These are phyloP conservation scores for Flueggea neowawraea DNA, from an alignment of 441 rosid genomes.

Conservation along the genomic window DNA sequence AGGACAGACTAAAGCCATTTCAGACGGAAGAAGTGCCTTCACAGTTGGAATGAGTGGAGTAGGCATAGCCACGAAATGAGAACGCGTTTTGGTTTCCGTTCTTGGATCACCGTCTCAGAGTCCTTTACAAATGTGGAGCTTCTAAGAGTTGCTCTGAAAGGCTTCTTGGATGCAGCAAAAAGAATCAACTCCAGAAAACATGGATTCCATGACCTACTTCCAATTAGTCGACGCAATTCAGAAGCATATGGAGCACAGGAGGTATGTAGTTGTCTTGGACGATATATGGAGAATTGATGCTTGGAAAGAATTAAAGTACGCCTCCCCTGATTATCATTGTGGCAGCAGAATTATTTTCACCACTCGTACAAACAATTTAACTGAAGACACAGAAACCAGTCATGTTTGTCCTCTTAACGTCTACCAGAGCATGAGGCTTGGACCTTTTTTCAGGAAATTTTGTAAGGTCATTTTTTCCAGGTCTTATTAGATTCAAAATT, in stretches of 20 bases:
- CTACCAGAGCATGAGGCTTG: conserved; percentile 13
- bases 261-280: conserved; percentile 14
- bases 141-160: conserved; percentile 1
- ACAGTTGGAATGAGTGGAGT: conserved; percentile 11
- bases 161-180: conserved; percentile 3
- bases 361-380: background rate
- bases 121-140: background rate
- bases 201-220: conserved; percentile 6
- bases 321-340: conserved; percentile 1
- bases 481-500: too few relatives aligned
- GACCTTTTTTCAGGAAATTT: conserved; percentile 8
- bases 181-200: background rate
- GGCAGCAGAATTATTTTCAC: conserved; percentile 10
- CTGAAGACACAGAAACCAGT: background rate
- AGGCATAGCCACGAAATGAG: conserved; percentile 3
- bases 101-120: conserved; percentile 13
- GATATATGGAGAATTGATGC: conserved; percentile 11
- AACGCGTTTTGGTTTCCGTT: conserved; percentile 2
- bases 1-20: conserved; percentile 9
- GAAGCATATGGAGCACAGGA: background rate
- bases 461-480: too few relatives aligned
- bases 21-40: conserved; percentile 12
- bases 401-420: conserved; percentile 7
- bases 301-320: conserved; percentile 6
- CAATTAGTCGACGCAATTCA: conserved; percentile 5